Base-by-base conservation (phyloP, 805 yeast species). In the Cyberlindnera americana region DNA sequence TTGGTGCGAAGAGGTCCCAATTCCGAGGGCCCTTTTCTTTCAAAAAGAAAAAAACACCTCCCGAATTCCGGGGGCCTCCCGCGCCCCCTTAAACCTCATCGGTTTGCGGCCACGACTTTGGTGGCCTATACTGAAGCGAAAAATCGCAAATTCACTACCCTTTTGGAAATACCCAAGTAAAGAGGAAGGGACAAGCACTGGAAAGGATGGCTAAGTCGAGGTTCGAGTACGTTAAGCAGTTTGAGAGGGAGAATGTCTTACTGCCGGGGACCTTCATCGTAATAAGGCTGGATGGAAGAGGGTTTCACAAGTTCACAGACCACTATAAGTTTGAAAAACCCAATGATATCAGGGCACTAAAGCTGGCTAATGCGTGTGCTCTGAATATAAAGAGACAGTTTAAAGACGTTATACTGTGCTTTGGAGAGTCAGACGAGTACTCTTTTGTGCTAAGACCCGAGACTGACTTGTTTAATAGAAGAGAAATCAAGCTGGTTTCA, bases 401-500 rank as follows among this genome's bases (percentile, higher is more conserved):
- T 29, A 76, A 83, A 8, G 98, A 93, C 47, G 72, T 87, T 1
- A 54, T 81, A 9, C 48, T 90, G 59, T 95, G 96, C 0, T 93
- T 83, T 57, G 99, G 99, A 0, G 98, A 93, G 54, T 83, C 95
- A 27, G 99, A 93, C 61, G 99, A 93, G 64, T 93, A 84, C 58
- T 82, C 91, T 12, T 91, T 91, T 60, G 73, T 91, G 5, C 62
- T 93, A 37, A 66, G 78, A 24, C 75, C 72, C 31, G 68, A 68
- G 23, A 78, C 93, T n/a, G 64, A 64, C 2, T 59, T 91, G 44
- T 91, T 83, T 54, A 95, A 90, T 49, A 68, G 98, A 53, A 65
- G 99, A 44, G 90, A 84, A 46, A 65, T 67, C 61, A 93, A 93
- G 59, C 64, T 93, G 23, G 78, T 85, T 0, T 75, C 93, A 3